Base-by-base conservation (phyloP, 306 rosid species). In the Begonia masoniana region DNA sequence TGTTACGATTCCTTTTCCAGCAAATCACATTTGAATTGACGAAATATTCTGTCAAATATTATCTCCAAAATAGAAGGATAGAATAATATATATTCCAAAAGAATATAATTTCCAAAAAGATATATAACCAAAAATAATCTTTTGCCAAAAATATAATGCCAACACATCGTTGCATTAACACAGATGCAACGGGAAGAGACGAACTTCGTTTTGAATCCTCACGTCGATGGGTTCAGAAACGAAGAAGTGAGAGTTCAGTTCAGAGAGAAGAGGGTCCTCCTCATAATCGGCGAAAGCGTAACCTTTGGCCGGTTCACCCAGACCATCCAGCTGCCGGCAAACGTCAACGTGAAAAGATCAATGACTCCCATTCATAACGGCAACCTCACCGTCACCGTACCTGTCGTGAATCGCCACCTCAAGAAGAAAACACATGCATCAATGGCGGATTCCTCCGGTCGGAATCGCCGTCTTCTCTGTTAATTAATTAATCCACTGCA, bases 311-410 rank as follows among this genome's bases (percentile, higher is more conserved):
- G 51, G 51, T 47, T 47, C 14, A 6, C 51, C 15, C 51, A 47
- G 51, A 47, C 51, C 51, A 47, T 47, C 51, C 51, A 47, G 15
- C 51, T 47, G 51, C 51, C 51, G 51, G 15, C 9, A 13, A 47
- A 47, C 13, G 51, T 12, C 12, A 47, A 47, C 3, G 13, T 12
- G 5, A 15, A 47, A 15, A 15, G 16, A 15, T 12, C 51, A 12
- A 14, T 45, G 49, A 45, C 49, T 45, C 11, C 10, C n/a, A 45
- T 45, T 14, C 49, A 45, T 14, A 45, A 45, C 49, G 49, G 14
- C 12, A 45, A 3, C 13, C 49, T 45, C n/a, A 45, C 49, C 6
- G 49, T 45, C n/a, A 10, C 49, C 49, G 49, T 10, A 2, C 24
- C 24, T 21, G 24, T 21, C 24, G 24, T 21, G 24, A 21, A 21